phyloP scores from a whole-genome alignment of 2,329 filamentous ascomycete species.

The Stagonosporopsis rhizophila region DNA sequence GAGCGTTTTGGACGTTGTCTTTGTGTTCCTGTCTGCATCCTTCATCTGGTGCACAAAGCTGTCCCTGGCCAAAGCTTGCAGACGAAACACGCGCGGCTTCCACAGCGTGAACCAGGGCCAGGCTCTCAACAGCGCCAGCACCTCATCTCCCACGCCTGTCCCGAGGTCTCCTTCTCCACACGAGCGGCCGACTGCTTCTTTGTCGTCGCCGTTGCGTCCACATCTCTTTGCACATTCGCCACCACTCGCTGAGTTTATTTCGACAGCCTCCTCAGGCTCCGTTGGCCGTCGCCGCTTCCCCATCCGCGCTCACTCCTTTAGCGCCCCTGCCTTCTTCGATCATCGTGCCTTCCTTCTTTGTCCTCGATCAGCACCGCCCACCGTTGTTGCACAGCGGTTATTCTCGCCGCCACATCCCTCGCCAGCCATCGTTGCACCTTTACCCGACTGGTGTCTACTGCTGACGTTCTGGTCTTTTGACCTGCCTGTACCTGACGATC shows the following conservation, averaged over 20 bases:
- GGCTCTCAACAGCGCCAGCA: slow-evolving; percentile 14
- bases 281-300: slow-evolving; percentile 17
- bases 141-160: slow-evolving; percentile 19
- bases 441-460: slow-evolving; percentile 4
- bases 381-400: slow-evolving; percentile 10
- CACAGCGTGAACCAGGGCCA: slow-evolving; percentile 16
- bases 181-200: slow-evolving; percentile 12
- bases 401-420: slow-evolving; percentile 4
- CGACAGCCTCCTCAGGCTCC: slow-evolving; percentile 17
- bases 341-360: slow-evolving; percentile 13
- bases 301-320: slow-evolving; percentile 13
- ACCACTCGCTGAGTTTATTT: slow-evolving; percentile 15
- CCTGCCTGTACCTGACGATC: slow-evolving; percentile 4
- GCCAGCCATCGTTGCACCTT: slow-evolving; percentile 13
- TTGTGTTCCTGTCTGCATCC: slow-evolving; percentile 7
- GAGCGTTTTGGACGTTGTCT: slow-evolving; percentile 8
- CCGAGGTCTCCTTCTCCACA: slow-evolving; percentile 16
- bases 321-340: slow-evolving; percentile 10
- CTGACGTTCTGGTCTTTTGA: slow-evolving; percentile 10
- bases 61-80: slow-evolving; percentile 14
- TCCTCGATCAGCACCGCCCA: slow-evolving; percentile 9
- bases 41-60: slow-evolving; percentile 15
- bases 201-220: slow-evolving; percentile 7
- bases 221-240: not conserved
- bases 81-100: slow-evolving; percentile 22